phyloP scores from a whole-genome alignment of 2,329 filamentous ascomycete species.

The Cladorrhinum sp. region DNA sequence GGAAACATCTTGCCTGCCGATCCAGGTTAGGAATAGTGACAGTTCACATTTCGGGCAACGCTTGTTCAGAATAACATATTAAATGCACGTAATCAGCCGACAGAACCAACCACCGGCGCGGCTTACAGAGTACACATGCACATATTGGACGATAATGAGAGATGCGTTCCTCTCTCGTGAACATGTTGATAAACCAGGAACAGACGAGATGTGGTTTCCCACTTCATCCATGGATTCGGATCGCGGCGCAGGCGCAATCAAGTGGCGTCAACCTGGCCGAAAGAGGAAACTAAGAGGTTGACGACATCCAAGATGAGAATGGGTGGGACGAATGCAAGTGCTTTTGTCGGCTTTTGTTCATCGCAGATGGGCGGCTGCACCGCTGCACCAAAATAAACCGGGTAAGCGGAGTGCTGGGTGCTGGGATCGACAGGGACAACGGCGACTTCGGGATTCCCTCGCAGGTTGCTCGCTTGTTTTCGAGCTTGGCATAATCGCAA shows the following conservation, averaged over 20 bases:
- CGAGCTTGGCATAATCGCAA: slow-evolving; percentile 1
- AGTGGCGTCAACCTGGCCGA: not conserved
- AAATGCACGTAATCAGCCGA: slow-evolving; percentile 12
- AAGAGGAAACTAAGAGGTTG: not conserved
- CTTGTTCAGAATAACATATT: not conserved
- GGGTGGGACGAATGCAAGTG: not conserved
- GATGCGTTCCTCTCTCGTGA: not conserved
- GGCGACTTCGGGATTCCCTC: not conserved
- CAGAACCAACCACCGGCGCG: not conserved
- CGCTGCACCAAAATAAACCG: not conserved
- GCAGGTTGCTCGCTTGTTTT: not conserved
- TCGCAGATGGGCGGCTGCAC: slow-evolving; percentile 7
- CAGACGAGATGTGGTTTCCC: not conserved
- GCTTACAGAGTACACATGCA: not conserved
- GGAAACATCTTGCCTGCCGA: not conserved
- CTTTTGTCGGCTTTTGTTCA: not conserved
- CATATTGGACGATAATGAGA: not conserved
- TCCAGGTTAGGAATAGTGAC: not conserved
- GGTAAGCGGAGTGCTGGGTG: not conserved
- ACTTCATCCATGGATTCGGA: not conserved
- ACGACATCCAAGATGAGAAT: not conserved
- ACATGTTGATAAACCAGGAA: not conserved
- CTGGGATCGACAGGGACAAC: slow-evolving; percentile 3
- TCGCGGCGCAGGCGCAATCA: not conserved
- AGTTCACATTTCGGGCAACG: not conserved